phyloP scores from a whole-genome alignment of 1,139 yeast species.

The Yamadazyma spencermartinsiae region DNA sequence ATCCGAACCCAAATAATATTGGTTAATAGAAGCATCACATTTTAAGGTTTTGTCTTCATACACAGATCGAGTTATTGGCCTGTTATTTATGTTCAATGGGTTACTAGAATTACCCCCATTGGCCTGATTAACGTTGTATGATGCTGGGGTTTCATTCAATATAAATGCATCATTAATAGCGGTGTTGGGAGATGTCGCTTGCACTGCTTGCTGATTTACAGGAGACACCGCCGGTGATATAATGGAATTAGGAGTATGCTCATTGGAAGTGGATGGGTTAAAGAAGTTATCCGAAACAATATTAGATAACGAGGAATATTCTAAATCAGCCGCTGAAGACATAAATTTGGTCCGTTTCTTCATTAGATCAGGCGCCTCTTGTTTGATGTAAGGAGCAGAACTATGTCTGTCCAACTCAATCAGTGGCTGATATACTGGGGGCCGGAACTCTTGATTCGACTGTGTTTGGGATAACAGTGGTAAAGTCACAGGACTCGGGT shows the following conservation, averaged over 20 bases:
- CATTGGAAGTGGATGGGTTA: slow-evolving; percentile 32
- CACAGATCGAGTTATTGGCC: not conserved
- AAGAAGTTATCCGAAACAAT: slow-evolving; percentile 58
- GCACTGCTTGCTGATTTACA: slow-evolving; percentile 16
- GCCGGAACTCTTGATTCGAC: not conserved
- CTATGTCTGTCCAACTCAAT: slow-evolving; percentile 8
- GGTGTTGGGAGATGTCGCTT: slow-evolving; percentile 15
- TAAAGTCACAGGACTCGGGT: slow-evolving; percentile 1
- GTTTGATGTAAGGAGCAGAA: slow-evolving; percentile 8
- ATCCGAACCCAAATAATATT: slow-evolving; percentile 54
- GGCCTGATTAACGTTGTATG: not conserved
- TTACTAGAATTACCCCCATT: not conserved
- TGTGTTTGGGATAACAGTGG: not conserved
- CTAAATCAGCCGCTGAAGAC: slow-evolving; percentile 78
- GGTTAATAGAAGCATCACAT: slow-evolving; percentile 56
- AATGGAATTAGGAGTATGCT: slow-evolving; percentile 43
- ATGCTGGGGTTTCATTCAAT: slow-evolving; percentile 3
- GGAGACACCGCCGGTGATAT: slow-evolving; percentile 45
- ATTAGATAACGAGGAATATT: slow-evolving; percentile 74
- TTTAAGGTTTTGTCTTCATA: slow-evolving; percentile 7
- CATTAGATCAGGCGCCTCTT: slow-evolving; percentile 4
- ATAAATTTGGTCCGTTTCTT: slow-evolving; percentile 47
- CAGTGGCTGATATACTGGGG: not conserved
- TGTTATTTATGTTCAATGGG: not conserved
- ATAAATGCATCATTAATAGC: slow-evolving; percentile 19